phyloP scores from a whole-genome alignment of 2,329 filamentous ascomycete genomes.

The Bisporella sp. region DNA sequence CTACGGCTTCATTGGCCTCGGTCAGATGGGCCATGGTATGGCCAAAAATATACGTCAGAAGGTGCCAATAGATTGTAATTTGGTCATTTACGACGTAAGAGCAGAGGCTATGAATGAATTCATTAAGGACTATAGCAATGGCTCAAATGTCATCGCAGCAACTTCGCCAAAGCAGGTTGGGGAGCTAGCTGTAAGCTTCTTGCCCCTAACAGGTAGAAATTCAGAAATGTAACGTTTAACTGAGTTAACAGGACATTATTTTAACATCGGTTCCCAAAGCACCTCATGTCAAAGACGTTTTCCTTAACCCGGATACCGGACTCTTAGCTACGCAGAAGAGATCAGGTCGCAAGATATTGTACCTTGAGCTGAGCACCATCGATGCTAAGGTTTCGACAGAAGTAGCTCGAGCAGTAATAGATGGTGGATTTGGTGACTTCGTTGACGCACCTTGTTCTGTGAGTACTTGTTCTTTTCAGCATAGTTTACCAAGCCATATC shows the following conservation, averaged over 20 bases:
- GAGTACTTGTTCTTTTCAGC: no score
- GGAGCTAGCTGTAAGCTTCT: conserved; percentile 4
- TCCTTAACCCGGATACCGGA: conserved; percentile 34
- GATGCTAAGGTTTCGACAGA: conserved; percentile 51
- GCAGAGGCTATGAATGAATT: conserved; percentile 3
- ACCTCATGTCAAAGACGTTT: conserved; percentile 59
- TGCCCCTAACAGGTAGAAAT: neutral
- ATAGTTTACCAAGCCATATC: no score
- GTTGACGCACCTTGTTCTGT: conserved; percentile 29
- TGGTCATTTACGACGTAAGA: no score
- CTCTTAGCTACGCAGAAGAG: conserved; percentile 38
- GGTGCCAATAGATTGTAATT: conserved; percentile 34
- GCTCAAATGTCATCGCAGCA: conserved; percentile 1
- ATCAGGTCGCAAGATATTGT: conserved; percentile 38
- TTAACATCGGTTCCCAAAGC: conserved; percentile 63
- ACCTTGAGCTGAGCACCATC: conserved; percentile 69
- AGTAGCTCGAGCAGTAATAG: conserved; percentile 5
- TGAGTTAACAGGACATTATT: conserved; percentile 51
- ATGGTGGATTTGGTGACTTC: conserved; percentile 3
- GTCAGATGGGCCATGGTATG: conserved; percentile 51
- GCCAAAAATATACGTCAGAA: conserved; percentile 59
- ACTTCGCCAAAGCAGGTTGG: conserved; percentile 3
- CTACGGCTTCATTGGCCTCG: conserved; percentile 32
- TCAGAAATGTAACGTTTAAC: no score
- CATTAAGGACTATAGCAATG: neutral